Conservation (phyloP, 352 stramenopile genomes). For the Phytophthora citricola region DNA sequence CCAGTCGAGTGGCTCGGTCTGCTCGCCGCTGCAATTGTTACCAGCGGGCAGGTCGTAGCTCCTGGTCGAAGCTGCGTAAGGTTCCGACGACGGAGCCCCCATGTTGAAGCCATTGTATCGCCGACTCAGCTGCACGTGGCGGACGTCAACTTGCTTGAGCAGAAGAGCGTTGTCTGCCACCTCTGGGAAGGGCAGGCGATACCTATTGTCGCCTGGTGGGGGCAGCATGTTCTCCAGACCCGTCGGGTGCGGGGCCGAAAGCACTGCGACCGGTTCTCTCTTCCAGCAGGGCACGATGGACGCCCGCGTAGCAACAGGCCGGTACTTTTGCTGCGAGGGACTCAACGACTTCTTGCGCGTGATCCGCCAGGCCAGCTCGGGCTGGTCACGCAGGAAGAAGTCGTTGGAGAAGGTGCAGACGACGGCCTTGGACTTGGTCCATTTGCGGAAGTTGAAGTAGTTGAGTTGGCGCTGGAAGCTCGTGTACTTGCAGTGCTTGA, state of each 20-base stretch:
- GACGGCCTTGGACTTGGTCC: constrained; percentile 83
- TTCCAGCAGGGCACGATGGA: constrained; percentile 34
- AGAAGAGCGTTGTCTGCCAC: constrained; percentile 34
- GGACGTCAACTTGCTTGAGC: constrained; percentile 47
- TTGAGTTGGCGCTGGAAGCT: constrained; percentile 95
- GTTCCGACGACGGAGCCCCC: constrained; percentile 12
- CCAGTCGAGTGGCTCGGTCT: constrained; percentile 57
- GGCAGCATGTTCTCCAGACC: constrained; percentile 23
- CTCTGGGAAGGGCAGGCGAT: constrained; percentile 32
- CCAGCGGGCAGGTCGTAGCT: constrained; percentile 13
- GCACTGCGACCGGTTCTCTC: constrained; percentile 7
- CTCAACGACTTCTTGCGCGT: constrained; percentile 70
- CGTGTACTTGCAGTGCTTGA: constrained; percentile 95
- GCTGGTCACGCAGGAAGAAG: constrained; percentile 73
- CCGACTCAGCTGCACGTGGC: constrained; percentile 17
- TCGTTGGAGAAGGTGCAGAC: constrained; percentile 85
- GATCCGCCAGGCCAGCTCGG: constrained; percentile 69
- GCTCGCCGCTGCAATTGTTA: constrained; percentile 10
- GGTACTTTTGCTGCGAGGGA: constrained; percentile 22
- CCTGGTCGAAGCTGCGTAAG: constrained; percentile 13
- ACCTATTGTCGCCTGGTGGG: constrained; percentile 6
- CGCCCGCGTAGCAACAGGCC: constrained; percentile 1
- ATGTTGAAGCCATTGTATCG: constrained; percentile 30
- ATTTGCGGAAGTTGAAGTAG: constrained; percentile 95
- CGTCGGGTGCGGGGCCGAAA: constrained; percentile 11